Evolutionary conservation across 768 basidiomycete species (phyloP).

Genomic region (Mycena latifolia): DNA sequence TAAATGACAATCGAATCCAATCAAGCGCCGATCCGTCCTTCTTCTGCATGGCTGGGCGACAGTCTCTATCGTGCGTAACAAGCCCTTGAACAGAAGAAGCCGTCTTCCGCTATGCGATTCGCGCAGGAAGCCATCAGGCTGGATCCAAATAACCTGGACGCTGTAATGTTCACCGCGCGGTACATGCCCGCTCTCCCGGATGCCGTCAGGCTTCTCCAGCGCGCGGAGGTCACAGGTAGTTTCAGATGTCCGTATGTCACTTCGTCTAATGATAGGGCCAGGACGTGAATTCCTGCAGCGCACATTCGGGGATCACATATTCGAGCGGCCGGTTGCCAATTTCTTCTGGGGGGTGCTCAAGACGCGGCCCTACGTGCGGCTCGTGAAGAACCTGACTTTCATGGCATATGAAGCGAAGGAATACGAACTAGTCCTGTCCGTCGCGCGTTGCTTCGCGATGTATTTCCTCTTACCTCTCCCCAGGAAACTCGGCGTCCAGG

Average conservation of each 20-base stretch:
- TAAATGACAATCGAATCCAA: too few species aligned
- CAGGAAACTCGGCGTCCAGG: not conserved
- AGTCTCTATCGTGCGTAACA: not conserved
- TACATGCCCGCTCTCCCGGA: not conserved
- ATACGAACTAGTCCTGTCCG: not conserved
- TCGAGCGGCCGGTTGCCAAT: not conserved
- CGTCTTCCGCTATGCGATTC: not conserved
- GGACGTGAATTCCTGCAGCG: not conserved
- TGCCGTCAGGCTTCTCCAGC: not conserved
- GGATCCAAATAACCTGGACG: slow-evolving; percentile 1
- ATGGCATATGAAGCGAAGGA: not conserved
- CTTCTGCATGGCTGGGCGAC: not conserved
- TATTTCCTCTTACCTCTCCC: not conserved
- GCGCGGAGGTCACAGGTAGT: not conserved
- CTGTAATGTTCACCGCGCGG: not conserved
- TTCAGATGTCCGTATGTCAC: not conserved
- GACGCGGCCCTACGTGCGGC: not conserved
- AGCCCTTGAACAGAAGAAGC: not conserved
- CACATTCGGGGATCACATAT: not conserved
- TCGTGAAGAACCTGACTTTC: not conserved
- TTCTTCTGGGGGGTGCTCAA: not conserved
- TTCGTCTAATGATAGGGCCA: not conserved
- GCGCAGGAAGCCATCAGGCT: not conserved
- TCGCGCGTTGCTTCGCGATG: not conserved
- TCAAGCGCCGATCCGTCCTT: too few species aligned